A percentile compares a stretch with the other conserved stretches of the same genome.
phyloP scores from a whole-genome alignment of 768 basidiomycete genomes.

The Hygrocybe coccinea region DNA sequence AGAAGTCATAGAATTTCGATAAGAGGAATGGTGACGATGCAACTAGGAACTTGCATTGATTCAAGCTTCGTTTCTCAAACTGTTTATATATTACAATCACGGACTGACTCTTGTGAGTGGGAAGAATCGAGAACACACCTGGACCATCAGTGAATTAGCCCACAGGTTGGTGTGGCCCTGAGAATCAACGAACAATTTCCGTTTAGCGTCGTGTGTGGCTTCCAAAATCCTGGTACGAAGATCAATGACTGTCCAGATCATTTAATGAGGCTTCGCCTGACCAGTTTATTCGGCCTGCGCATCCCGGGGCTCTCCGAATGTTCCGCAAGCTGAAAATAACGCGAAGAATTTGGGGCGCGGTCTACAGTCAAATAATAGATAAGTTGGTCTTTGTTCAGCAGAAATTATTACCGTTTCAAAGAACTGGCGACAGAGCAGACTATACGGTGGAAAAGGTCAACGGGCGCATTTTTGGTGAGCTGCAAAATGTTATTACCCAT shows the following conservation, averaged over 20 bases:
- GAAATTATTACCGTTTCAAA: conserved; percentile 32
- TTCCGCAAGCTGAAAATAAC: conserved; percentile 43
- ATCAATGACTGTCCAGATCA: not conserved
- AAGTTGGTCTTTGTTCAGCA: not conserved
- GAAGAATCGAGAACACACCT: conserved; percentile 21
- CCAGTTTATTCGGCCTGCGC: conserved; percentile 38
- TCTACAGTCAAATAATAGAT: conserved; percentile 24
- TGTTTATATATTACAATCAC: not conserved
- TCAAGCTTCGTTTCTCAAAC: not conserved
- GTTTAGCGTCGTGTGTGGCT: conserved; percentile 31
- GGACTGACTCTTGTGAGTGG: not conserved
- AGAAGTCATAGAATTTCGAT: too few relatives aligned
- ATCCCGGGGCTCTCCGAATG: conserved; percentile 34
- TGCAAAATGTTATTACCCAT: conserved; percentile 22
- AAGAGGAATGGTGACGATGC: too few relatives aligned
- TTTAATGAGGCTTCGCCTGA: conserved; percentile 17
- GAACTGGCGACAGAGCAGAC: conserved; percentile 35
- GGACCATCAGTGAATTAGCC: conserved; percentile 41
- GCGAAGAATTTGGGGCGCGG: conserved; percentile 41
- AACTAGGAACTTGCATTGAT: not conserved
- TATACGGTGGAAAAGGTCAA: conserved; percentile 8
- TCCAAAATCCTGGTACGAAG: conserved; percentile 25
- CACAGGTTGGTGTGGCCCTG: conserved; percentile 38
- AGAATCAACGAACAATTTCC: conserved; percentile 32
- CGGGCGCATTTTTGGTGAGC: not conserved